Evolutionary conservation across 2,329 filamentous ascomycete species (phyloP), one percentile per base, ranked within the genome.

Genomic region (Neopestalotiopsis rosae): DNA sequence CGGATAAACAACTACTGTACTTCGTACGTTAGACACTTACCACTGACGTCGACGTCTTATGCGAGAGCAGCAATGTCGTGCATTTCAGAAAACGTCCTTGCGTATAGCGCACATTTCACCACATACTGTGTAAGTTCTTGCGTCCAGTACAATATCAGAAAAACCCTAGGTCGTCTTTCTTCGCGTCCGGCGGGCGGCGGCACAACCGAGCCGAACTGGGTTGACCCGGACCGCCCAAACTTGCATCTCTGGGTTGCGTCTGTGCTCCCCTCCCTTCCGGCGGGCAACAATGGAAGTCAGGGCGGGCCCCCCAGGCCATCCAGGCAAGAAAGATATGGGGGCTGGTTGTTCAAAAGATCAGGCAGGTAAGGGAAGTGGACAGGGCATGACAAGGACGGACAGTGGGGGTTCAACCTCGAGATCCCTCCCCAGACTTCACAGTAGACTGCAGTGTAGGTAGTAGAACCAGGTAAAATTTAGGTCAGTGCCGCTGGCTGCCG

Each of bases 231-330:
- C 45, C 45, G 17, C 17, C 45, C 45, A 17, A 52, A 20, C 45
- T 28, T 52, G 45, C 45, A n/a, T 52, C n/a, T 52, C 45, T 52
- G 45, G 45, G 45, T 52, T 52, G 45, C 45, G 45, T 52, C 45
- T 52, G 45, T 52, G 45, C 34, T 52, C 17, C 17, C 20, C 24
- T 9, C 45, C 42, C 45, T n/a, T 52, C 45, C 45, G 45, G 45
- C 45, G 34, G 34, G 34, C 34, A 38, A 28, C 24, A 28, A 28
- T 28, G 24, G 24, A 28, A 28, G 24, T 28, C 3, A 28, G 24
- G 24, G 24, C 24, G 24, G 24, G 24, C 24, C 24, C 24, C 24
- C 24, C 24, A 24, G 24, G 24, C 24, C 24, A 24, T 24, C 34
- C 34, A 38, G 34, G 10, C 34, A 38, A 38, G 34, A 38, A 52